Evolutionary conservation across 768 basidiomycete genomes (phyloP).

Genomic region (Rhizopogon vesiculosus): DNA sequence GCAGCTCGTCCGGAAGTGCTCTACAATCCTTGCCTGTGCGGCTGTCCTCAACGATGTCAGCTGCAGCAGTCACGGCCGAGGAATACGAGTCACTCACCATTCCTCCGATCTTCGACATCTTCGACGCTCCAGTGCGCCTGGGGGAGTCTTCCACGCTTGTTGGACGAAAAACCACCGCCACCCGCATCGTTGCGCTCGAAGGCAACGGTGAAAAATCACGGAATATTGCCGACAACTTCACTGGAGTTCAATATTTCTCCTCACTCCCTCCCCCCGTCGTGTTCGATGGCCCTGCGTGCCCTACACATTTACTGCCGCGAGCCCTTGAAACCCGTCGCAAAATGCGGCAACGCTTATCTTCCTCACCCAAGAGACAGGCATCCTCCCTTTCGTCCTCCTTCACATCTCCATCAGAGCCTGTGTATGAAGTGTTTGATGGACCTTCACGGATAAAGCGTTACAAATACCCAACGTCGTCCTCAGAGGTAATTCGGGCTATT

Average conservation of each 20-base stretch:
- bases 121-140: conserved; percentile 41
- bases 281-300: conserved; percentile 47
- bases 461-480: conserved; percentile 5
- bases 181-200: conserved; percentile 7
- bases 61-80: conserved; percentile 1
- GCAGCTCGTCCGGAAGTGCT: conserved; percentile 5
- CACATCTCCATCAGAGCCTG: conserved; percentile 24
- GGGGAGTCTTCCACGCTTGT: conserved; percentile 29
- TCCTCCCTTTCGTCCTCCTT: conserved; percentile 8
- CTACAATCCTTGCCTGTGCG: conserved; percentile 9
- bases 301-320: conserved; percentile 17
- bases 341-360: conserved; percentile 6
- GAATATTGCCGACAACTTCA: conserved; percentile 10
- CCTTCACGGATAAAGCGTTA: conserved; percentile 32
- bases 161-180: conserved; percentile 7
- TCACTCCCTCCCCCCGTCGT: conserved; percentile 40
- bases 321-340: conserved; percentile 9
- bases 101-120: conserved; percentile 44
- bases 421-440: conserved; percentile 40
- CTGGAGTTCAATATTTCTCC: conserved; percentile 5
- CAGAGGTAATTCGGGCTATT: conserved; percentile 12
- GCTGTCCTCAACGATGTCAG: conserved; percentile 11
- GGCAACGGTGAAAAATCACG: conserved; percentile 2
- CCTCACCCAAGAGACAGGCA: conserved; percentile 2
- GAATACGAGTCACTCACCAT: conserved; percentile 10